phyloP scores from a whole-genome alignment of 192 early-diverging fungal genomes.

The Phycomyces nitens region DNA sequence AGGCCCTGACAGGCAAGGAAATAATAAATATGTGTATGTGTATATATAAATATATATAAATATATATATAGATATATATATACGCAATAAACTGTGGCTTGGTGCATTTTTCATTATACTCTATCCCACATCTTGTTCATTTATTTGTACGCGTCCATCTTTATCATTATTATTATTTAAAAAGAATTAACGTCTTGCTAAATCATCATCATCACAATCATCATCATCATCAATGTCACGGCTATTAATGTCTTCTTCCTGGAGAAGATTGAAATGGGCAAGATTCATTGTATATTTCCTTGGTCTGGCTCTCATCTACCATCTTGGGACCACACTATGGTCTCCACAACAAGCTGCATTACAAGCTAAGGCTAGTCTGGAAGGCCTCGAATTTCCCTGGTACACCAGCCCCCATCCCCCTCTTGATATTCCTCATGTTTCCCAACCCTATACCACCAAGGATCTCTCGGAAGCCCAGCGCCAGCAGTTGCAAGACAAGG shows the following conservation, averaged over 20 bases:
- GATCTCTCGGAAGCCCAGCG: not conserved
- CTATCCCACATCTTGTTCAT: no score
- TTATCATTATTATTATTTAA: no score
- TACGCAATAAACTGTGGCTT: no score
- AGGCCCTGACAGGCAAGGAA: no score
- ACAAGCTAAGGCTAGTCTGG: not conserved
- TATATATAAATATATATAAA: not conserved
- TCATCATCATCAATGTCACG: no score
- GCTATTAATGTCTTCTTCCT: no score
- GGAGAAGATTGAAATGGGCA: not conserved
- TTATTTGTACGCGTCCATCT: no score
- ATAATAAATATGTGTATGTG: not conserved
- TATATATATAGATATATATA: no score
- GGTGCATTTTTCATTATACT: no score
- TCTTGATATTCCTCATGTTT: not conserved
- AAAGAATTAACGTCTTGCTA: no score
- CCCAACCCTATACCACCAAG: not conserved
- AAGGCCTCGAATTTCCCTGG: conserved; percentile 11
- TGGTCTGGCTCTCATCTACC: not conserved
- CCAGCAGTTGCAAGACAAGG: not conserved
- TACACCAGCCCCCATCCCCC: conserved; percentile 9
- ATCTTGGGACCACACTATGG: not conserved
- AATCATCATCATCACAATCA: no score
- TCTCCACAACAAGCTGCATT: no score
- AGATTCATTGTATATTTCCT: conserved; percentile 21